Base-by-base conservation (phyloP, 495 filamentous ascomycete genomes). In the Penicillium macrosclerotiorum region DNA sequence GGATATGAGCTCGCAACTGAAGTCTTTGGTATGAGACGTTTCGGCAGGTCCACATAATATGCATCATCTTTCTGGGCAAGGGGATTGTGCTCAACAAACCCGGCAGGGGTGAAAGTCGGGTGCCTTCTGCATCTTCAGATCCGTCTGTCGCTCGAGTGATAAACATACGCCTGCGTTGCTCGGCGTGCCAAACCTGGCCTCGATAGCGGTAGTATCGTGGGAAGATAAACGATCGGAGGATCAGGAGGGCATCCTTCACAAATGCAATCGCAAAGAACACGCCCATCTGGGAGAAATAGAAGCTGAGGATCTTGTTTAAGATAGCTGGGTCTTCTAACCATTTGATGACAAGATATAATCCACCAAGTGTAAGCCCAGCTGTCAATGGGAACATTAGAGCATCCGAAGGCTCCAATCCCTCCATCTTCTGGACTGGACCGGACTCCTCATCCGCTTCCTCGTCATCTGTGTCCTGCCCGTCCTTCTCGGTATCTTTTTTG, bases 281-380 rank as follows among this genome's bases (percentile, higher is more conserved):
- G 0, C 89, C 88, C 65, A 93, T 81, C 32, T 77, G 59, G 1
- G 88, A 89, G 64, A 96, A 89, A 69, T 98, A 97, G 55, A 77
- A 84, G 26, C 85, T 84, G 9, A 98, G 69, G 14, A 94, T 79
- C 68, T 85, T 87, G 68, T 92, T 97, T 54, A 98, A 55, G 8
- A 93, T 67, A 8, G 80, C 73, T 0, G 92, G 83, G 55, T 95
- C 87, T 52, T 93, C 77, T 19, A 95, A 75, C 77, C 84, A 94
- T 56, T 94, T 89, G 61, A 97, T 89, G 40, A 96, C 73, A 56
- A 91, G 81, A 67, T 96, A 97, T 9, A 98, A 74, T 0, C 81
- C 84, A 22, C 83, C 74, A 8, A 98, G 79, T 0, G 84, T 80
- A 2, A 68, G 47, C 4, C 84, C 93, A 7, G 90, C 92, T 25